phyloP scores from a whole-genome alignment of 345 rosid species.

The Cochlearia excelsa region DNA sequence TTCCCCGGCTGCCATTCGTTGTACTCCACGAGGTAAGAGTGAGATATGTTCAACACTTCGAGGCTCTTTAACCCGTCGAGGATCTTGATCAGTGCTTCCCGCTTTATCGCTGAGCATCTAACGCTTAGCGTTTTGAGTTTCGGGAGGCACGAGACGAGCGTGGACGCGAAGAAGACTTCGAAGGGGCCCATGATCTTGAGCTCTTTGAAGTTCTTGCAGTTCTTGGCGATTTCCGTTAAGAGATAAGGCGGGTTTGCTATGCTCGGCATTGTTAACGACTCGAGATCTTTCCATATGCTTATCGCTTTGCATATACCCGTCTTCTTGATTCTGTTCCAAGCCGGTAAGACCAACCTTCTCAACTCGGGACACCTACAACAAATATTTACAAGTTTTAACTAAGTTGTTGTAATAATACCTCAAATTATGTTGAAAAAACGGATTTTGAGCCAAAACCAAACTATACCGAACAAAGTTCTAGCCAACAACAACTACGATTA shows the following conservation, averaged over 20 bases:
- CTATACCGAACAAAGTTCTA: too few relatives aligned
- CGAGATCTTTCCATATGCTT: slow-evolving; percentile 67
- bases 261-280: slow-evolving; percentile 90
- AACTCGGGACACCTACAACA: slow-evolving; percentile 59
- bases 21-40: slow-evolving; percentile 59
- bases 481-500: too few relatives aligned
- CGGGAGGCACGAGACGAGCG: slow-evolving; percentile 46
- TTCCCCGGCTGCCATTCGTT: slow-evolving; percentile 37
- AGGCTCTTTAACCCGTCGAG: slow-evolving; percentile 54
- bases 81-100: slow-evolving; percentile 56
- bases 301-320: slow-evolving; percentile 71
- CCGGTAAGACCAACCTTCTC: slow-evolving; percentile 69
- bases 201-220: slow-evolving; percentile 49
- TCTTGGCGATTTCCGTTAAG: slow-evolving; percentile 62
- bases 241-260: slow-evolving; percentile 61
- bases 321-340: slow-evolving; percentile 80
- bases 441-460: not conserved
- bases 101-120: slow-evolving; percentile 54
- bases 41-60: slow-evolving; percentile 81
- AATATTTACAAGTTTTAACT: not conserved
- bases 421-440: too few relatives aligned
- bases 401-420: too few relatives aligned
- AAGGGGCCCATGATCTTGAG: slow-evolving; percentile 86
- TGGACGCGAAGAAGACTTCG: slow-evolving; percentile 47
- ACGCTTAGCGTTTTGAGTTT: slow-evolving; percentile 62